Evolutionary conservation across 2,329 filamentous ascomycete genomes (phyloP), one percentile per base, ranked within the genome.

Genomic region (Teratosphaeria pseudoeucalypti): DNA sequence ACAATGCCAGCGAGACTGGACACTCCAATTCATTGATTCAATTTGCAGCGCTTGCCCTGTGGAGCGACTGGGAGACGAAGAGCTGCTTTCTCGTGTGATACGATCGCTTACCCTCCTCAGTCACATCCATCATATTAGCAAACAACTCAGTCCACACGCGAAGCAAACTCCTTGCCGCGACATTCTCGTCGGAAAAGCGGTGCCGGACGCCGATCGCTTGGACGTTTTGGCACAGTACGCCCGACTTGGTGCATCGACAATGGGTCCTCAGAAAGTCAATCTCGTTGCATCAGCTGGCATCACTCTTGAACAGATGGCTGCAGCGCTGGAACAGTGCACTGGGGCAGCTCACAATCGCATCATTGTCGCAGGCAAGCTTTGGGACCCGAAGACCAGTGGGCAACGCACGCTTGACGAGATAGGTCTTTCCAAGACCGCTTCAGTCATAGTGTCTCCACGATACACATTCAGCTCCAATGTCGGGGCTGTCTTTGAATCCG

Each of bases 401-500:
- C 52, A 57, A 19, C 52, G 57, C 54, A 59, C 60, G 16, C 54
- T 71, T 23, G 49, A 57, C 14, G 63, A 65, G 47, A 55, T 64
- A 16, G 67, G 64, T 12, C 56, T 70, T 11, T 55, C 60, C 10
- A 49, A 58, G 47, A 60, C 64, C 56, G 64, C 62, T 61, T 61
- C 66, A 59, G 63, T 71, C 43, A 60, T 63, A 43, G 64, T 71
- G 49, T 63, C 61, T 34, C 68, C 69, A 6, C 64, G 60, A 26
- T 65, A 68, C 58, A 66, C 61, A 11, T 61, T 62, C 49, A 58
- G 61, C 12, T 65, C 61, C 55, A 64, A 70, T 55, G 57, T 71
- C 32, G 61, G 58, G 32, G 64, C 63, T 34, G 62, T 68, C 52
- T 66, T 71, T 56, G 65, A 63, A 37, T 55, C 60, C 32, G 49